phyloP scores from a whole-genome alignment of 75 land plant genomes.

The Chamaecyparis obtusa region DNA sequence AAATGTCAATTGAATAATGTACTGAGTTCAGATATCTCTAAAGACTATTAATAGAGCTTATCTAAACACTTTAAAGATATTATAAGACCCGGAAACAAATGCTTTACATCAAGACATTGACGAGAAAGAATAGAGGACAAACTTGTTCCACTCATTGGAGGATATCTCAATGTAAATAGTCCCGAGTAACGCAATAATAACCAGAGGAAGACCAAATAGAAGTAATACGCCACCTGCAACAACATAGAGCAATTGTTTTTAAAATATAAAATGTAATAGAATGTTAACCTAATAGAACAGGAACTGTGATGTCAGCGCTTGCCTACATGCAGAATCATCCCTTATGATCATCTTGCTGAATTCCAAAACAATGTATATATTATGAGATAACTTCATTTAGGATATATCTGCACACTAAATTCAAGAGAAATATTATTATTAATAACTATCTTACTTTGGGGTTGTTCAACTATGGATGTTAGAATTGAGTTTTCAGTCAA shows the following conservation, averaged over 20 bases:
- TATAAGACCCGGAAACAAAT: background rate
- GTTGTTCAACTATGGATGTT: background rate
- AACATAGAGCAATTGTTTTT: background rate
- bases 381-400: background rate
- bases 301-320: background rate
- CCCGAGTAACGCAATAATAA: slow-evolving; percentile 38
- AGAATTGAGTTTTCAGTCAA: background rate
- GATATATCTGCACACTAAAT: background rate
- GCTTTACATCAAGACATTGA: slow-evolving; percentile 9
- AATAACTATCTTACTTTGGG: background rate
- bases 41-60: background rate
- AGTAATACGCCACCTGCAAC: slow-evolving; percentile 51
- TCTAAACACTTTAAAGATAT: background rate
- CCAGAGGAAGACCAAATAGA: slow-evolving; percentile 48
- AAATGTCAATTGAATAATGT: background rate
- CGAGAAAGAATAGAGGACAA: background rate
- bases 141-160: slow-evolving; percentile 25
- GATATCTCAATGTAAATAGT: slow-evolving; percentile 34
- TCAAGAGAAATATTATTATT: background rate
- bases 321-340: background rate
- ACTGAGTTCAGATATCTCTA: background rate
- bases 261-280: background rate
- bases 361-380: background rate
- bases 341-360: background rate
- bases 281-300: background rate